Base-by-base conservation (phyloP, 768 basidiomycete genomes). In the Russula brevipes region DNA sequence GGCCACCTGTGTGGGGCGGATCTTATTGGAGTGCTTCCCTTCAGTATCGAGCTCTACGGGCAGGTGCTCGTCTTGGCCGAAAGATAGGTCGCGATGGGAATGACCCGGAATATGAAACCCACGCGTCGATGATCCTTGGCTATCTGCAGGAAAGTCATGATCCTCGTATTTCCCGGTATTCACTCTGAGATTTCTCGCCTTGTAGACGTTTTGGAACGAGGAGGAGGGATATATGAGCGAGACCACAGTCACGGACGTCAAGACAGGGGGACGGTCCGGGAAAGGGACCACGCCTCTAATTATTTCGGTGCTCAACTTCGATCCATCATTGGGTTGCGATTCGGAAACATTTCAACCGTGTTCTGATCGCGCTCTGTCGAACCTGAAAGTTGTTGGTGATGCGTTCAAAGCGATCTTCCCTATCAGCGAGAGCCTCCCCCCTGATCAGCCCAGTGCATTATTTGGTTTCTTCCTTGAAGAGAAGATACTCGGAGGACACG, bases 141-240 rank as follows among this genome's bases (percentile, higher is more conserved):
- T 61, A 64, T 54, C 53, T 64, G 6, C 63, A 64, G 63, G 63
- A 30, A 61, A 50, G 54, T 14, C 38, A 9, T 4, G 36, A 44
- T 47, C 24, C 1, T 19, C 35, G 36, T 54, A 24, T 8, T 38
- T 30, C 17, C 52, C 8, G 17, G 8, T 0, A 5, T 35, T 47
- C 3, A 46, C 1, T n/a, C 49, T 31, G 16, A 45, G 24, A 35
- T 10, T 17, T 8, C 19, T 51, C 17, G 31, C 17, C 35, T 30
- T 14, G n/a, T 45, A 65, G 64, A 63, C 49, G 3, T 63, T 65
- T 38, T 65, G 64, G 64, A 63, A 63, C 38, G 36, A 49, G 6
- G 59, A 63, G 12, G 51, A 65, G 19, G 60, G 44, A 47, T 62
- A 39, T 46, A 58, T 63, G 64, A 49, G 38, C 17, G 60, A 65